These are phyloP conservation scores for Pontederia crassipes DNA, from an alignment of 176 grass and related monocot genomes.

Conservation along the genomic window DNA sequence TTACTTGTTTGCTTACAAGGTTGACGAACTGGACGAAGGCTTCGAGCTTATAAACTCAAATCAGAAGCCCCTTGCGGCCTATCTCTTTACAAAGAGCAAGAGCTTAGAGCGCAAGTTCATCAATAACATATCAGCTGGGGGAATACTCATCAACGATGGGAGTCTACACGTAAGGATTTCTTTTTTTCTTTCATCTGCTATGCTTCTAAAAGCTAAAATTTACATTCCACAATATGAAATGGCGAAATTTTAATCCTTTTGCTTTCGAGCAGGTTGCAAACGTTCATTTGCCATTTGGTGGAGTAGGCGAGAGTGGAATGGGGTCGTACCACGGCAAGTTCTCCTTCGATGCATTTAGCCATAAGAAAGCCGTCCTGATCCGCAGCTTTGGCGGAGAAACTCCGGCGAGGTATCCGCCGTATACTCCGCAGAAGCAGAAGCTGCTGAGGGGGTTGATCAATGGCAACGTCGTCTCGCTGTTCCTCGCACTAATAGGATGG, in stretches of 20 bases:
- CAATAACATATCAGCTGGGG: slow-evolving; percentile 46
- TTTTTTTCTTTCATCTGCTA: too few species aligned
- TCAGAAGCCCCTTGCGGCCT: slow-evolving; percentile 66
- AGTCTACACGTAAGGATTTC: slow-evolving; percentile 46
- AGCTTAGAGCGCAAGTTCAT: slow-evolving; percentile 51
- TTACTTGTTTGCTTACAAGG: slow-evolving; percentile 14
- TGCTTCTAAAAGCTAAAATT: too few species aligned
- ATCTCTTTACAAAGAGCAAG: slow-evolving; percentile 78
- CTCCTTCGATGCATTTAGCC: slow-evolving; percentile 66
- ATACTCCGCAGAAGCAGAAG: slow-evolving; percentile 50
- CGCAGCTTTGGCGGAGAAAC: slow-evolving; percentile 45
- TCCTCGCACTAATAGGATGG: slow-evolving; percentile 56
- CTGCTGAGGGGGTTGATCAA: slow-evolving; percentile 57
- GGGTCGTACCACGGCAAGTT: slow-evolving; percentile 83
- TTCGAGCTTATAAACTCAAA: slow-evolving; percentile 40
- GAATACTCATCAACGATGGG: slow-evolving; percentile 58
- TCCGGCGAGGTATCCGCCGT: slow-evolving; percentile 56
- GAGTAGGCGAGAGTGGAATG: slow-evolving; percentile 66
- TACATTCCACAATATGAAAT: too few species aligned
- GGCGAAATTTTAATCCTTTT: too few species aligned
- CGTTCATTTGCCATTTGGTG: slow-evolving; percentile 58
- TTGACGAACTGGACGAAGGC: slow-evolving; percentile 72
- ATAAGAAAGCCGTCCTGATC: slow-evolving; percentile 57
- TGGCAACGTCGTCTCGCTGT: slow-evolving; percentile 54
- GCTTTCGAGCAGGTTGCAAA: slow-evolving; percentile 44